Conservation (phyloP, 2,329 filamentous ascomycete genomes). For the Dactylellina drechsleri region DNA sequence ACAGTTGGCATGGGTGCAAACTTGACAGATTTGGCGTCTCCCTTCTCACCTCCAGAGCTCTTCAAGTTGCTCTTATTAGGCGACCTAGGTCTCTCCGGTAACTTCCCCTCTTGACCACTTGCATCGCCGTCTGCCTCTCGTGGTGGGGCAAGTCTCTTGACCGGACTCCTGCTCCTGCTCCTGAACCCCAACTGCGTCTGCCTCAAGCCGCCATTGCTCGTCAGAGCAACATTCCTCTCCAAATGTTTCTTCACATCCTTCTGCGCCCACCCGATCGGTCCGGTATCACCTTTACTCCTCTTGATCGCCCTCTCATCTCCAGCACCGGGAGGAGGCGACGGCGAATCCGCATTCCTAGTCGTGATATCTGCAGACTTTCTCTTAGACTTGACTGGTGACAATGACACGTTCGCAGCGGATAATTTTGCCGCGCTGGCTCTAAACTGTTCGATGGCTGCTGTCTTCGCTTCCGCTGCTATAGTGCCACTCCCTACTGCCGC, state of each 20-base stretch:
- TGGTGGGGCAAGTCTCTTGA: constrained; percentile 15
- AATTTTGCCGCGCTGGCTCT: constrained; percentile 19
- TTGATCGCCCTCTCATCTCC: constrained; percentile 36
- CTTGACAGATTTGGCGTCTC: constrained; percentile 45
- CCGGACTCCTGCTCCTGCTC: constrained; percentile 39
- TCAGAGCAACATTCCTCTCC: constrained; percentile 43
- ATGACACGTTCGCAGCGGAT: constrained; percentile 28
- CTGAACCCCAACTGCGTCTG: constrained; percentile 40
- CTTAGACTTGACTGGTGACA: constrained; percentile 51
- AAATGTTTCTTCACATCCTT: constrained; percentile 45
- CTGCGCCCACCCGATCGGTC: constrained; percentile 43
- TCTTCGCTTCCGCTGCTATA: constrained; percentile 23
- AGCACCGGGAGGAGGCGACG: constrained; percentile 9
- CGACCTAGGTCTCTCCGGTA: constrained; percentile 26
- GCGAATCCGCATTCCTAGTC: constrained; percentile 13
- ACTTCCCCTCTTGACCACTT: neutral
- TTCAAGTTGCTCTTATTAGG: constrained; percentile 49
- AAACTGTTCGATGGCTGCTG: constrained; percentile 33
- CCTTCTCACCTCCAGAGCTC: neutral
- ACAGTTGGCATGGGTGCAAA: constrained; percentile 32
- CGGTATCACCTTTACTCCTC: constrained; percentile 26
- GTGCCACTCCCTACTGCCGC: constrained; percentile 6
- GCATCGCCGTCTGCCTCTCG: constrained; percentile 1
- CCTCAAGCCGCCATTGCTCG: constrained; percentile 25
- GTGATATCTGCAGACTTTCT: constrained; percentile 44